Conservation (phyloP, 148 eudicot genomes). For the Heliamphora exappendiculata region DNA sequence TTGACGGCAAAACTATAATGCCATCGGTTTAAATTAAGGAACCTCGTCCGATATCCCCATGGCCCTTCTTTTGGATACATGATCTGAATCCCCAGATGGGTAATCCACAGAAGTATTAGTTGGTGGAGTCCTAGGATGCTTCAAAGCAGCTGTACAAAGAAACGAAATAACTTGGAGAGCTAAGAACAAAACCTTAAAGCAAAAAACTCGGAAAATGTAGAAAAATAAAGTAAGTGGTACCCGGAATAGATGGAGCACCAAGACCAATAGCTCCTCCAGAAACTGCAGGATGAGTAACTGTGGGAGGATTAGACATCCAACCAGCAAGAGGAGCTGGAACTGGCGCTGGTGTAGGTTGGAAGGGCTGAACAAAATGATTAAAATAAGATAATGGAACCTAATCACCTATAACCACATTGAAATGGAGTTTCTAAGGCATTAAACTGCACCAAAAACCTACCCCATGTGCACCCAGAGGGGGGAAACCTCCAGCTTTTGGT, state of each 20-base stretch:
- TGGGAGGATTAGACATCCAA: slow-evolving; percentile 89
- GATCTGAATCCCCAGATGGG: slow-evolving; percentile 77
- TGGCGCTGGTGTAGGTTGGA: slow-evolving; percentile 62
- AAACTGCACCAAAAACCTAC: slow-evolving; percentile 26
- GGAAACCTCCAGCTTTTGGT: slow-evolving; percentile 83
- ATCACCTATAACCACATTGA: slow-evolving; percentile 13
- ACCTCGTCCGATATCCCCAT: slow-evolving; percentile 75
- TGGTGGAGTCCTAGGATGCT: slow-evolving; percentile 88
- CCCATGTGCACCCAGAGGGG: slow-evolving; percentile 88
- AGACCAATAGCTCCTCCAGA: slow-evolving; percentile 80
- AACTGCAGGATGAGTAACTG: slow-evolving; percentile 60
- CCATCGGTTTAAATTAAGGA: background rate
- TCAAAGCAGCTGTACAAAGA: slow-evolving; percentile 51
- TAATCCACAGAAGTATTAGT: slow-evolving; percentile 70
- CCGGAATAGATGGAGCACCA: slow-evolving; percentile 71
- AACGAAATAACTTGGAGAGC: slow-evolving; percentile 5
- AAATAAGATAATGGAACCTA: slow-evolving; percentile 7
- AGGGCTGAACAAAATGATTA: slow-evolving; percentile 44
- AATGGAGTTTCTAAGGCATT: background rate
- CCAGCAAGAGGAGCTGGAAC: slow-evolving; percentile 79
- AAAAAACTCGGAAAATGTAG: background rate
- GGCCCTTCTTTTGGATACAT: slow-evolving; percentile 67
- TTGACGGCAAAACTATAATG: slow-evolving; percentile 2
- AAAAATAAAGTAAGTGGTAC: slow-evolving; percentile 20
- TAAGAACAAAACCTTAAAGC: background rate